phyloP scores from a whole-genome alignment of 2,329 filamentous ascomycete species.

The Neonectria hederae region DNA sequence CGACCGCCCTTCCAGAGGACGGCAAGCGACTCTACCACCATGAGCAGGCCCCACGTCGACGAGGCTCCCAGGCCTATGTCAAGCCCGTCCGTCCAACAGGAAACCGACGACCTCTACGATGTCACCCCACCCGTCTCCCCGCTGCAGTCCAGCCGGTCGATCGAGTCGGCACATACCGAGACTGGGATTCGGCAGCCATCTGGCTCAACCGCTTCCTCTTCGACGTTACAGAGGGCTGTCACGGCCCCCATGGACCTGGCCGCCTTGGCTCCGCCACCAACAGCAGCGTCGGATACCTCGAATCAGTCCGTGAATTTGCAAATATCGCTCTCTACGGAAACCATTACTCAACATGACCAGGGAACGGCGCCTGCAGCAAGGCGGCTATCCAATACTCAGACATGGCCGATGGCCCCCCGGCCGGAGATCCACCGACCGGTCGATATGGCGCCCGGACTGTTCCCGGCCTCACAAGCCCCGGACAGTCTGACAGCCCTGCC shows the following conservation, averaged over 20 bases:
- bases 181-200: constrained; percentile 22
- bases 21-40: constrained; percentile 48
- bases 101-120: constrained; percentile 56
- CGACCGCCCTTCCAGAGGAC: constrained; percentile 46
- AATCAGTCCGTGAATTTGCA: constrained; percentile 40
- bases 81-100: constrained; percentile 42
- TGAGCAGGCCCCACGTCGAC: constrained; percentile 38
- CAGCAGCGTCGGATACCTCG: constrained; percentile 17
- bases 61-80: constrained; percentile 45
- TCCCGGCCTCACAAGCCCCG: constrained; percentile 47
- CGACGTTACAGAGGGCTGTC: constrained; percentile 19
- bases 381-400: constrained; percentile 50
- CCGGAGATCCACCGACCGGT: constrained; percentile 34
- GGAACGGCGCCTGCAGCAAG: constrained; percentile 36
- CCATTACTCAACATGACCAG: constrained; percentile 27
- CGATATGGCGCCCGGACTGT: constrained; percentile 46
- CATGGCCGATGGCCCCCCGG: constrained; percentile 56
- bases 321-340: constrained; percentile 38
- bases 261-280: constrained; percentile 16
- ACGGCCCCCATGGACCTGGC: constrained; percentile 25
- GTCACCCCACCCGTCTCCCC: constrained; percentile 59
- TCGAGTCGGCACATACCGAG: constrained; percentile 13
- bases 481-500: constrained; percentile 50
- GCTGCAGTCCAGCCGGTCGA: constrained; percentile 18
- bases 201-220: constrained; percentile 30